Evolutionary conservation across 1,284 basidiomycete species (phyloP).

Genomic region (Cutaneotrichosporon sp.): DNA sequence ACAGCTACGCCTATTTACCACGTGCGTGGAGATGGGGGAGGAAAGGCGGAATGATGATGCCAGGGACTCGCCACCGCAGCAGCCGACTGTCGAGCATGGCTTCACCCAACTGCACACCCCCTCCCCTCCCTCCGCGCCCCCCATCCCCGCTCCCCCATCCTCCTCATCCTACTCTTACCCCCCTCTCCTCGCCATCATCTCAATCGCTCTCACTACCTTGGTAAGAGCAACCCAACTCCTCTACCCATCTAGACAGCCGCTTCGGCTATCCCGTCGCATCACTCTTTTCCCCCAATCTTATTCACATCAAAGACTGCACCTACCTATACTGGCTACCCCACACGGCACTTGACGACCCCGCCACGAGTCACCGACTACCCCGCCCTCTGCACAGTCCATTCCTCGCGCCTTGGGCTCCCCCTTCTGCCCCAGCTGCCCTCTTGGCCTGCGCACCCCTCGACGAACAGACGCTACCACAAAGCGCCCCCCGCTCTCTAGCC

Average conservation of each 20-base stretch:
- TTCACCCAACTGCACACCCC: neutral
- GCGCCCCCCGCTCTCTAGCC: neutral
- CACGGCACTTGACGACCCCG: neutral
- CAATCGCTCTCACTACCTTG: neutral
- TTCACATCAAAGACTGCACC: neutral
- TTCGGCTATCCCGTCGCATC: neutral
- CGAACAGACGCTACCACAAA: neutral
- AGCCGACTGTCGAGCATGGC: too few species aligned
- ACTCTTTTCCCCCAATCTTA: neutral
- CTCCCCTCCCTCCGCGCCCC: too few species aligned
- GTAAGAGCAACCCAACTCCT: neutral
- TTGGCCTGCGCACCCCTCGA: neutral
- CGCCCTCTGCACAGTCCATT: neutral
- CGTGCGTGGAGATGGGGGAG: neutral
- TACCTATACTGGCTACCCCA: neutral
- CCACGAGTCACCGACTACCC: neutral
- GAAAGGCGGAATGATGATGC: too few species aligned
- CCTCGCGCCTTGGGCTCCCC: neutral
- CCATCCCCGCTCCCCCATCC: neutral
- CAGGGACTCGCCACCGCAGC: neutral
- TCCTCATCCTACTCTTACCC: neutral
- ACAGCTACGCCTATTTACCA: too few species aligned
- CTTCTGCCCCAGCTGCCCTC: too few species aligned
- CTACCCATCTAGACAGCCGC: neutral
- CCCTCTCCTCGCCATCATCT: neutral